Base-by-base conservation (phyloP, 164 flowering plant species). In the Hamamelis virginiana region DNA sequence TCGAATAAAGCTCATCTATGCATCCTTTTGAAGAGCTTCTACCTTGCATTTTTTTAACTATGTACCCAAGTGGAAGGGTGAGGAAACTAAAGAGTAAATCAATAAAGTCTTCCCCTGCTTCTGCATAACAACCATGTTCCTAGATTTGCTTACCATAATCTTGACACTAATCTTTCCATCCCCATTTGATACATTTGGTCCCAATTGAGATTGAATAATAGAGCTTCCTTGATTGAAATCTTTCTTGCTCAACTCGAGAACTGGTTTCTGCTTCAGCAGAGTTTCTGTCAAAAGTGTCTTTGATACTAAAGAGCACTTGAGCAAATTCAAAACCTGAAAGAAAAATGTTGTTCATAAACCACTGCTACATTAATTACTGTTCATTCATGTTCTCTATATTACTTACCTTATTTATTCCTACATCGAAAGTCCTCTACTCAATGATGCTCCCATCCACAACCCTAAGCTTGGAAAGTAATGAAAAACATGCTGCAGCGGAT, bases 281-380 rank as follows among this genome's bases (percentile, higher is more conserved):
- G 50, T 38, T 13, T 69, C 72, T 33, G 59, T 60, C 47, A 69
- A 38, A n/a, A 50, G 66, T 9, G 50, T 61, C 38, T 45, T 51
- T 14, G 59, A 50, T 38, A 60, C 9, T 3, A 61, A 27, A 33
- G 59, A 48, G 50, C 48, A 33, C 15, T 33, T 50, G 23, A 69
- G 72, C 66, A 69, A 62, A 28, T 48, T 38, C 65, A 69, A 33
- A n/a, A 69, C 72, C 72, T 69, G 5, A 55, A 9, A 55, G 23
- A 33, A 33, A 33, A 2, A 33, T n/a, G 6, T 6, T 2, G 41
- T 33, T 33, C 41, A 33, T 33, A 33, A 6, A 33, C 41, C 2
- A 33, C 41, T 33, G 41, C 41, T 6, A 2, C 41, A 33, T 33
- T 33, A 6, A n/a, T n/a, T n/a, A n/a, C n/a, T n/a, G 41, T 6